These are phyloP conservation scores for Saccharomyces paradoxus DNA, from an alignment of 805 yeast species.

Conservation along the genomic window DNA sequence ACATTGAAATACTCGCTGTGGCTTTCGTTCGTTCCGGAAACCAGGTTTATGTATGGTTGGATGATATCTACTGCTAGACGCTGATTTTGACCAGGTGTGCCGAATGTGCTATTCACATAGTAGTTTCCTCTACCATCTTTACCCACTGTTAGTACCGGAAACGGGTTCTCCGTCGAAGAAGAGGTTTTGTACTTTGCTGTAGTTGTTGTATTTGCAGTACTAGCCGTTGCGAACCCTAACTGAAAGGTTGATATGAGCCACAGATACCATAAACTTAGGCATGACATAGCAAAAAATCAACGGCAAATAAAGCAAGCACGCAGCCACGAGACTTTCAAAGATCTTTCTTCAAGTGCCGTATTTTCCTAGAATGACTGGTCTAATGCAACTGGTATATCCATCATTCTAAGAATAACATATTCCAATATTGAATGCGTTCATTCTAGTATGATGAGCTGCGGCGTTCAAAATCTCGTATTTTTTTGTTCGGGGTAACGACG, in stretches of 20 bases:
- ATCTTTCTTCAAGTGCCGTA: neutral
- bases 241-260: neutral
- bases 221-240: neutral
- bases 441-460: neutral
- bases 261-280: neutral
- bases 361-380: neutral
- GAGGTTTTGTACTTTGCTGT: neutral
- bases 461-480: neutral
- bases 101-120: slow-evolving; percentile 29
- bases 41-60: slow-evolving; percentile 34
- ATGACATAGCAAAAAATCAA: neutral
- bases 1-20: slow-evolving; percentile 5
- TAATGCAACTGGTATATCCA: neutral
- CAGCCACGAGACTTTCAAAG: neutral
- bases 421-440: neutral
- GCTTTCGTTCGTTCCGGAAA: slow-evolving; percentile 11
- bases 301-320: neutral
- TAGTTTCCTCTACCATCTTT: slow-evolving; percentile 19
- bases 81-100: slow-evolving; percentile 27
- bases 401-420: neutral
- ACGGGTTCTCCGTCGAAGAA: neutral
- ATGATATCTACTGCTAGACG: slow-evolving; percentile 31
- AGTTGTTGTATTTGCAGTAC: neutral
- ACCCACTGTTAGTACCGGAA: slow-evolving; percentile 22
- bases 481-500: neutral